Evolutionary conservation across 176 grass and related monocot species (phyloP).

Genomic region (Phyllostachys edulis): DNA sequence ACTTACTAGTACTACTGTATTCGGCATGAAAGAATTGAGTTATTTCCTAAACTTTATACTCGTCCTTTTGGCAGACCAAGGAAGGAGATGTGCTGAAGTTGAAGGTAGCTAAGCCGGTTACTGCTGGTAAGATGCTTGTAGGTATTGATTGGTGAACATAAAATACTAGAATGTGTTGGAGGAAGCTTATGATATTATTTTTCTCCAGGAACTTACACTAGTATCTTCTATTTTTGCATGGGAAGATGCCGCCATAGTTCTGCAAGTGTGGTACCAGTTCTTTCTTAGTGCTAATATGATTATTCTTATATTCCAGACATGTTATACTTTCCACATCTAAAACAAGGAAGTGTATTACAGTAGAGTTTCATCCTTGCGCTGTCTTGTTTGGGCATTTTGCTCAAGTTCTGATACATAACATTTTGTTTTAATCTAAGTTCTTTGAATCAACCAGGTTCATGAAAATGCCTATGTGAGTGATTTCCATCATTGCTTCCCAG

Average conservation of each 20-base stretch:
- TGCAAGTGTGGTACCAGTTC: slow-evolving; percentile 67
- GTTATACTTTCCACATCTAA: slow-evolving; percentile 5
- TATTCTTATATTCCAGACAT: slow-evolving; percentile 3
- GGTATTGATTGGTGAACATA: not conserved
- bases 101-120: slow-evolving; percentile 79
- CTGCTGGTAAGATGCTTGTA: slow-evolving; percentile 62
- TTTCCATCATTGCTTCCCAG: slow-evolving; percentile 88
- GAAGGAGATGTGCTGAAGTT: slow-evolving; percentile 63
- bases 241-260: slow-evolving; percentile 95
- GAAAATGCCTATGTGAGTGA: slow-evolving; percentile 93
- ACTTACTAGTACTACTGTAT: slow-evolving; percentile 9
- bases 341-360: not conserved
- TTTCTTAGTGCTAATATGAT: slow-evolving; percentile 1
- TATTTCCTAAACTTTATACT: slow-evolving; percentile 9
- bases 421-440: slow-evolving; percentile 14
- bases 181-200: slow-evolving; percentile 22
- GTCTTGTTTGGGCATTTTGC: not conserved
- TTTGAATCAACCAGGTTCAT: slow-evolving; percentile 64
- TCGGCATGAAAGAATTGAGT: not conserved
- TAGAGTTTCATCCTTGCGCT: not conserved
- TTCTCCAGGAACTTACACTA: slow-evolving; percentile 65
- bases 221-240: slow-evolving; percentile 76
- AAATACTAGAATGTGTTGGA: slow-evolving; percentile 6
- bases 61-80: slow-evolving; percentile 50
- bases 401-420: not conserved